Base-by-base conservation (phyloP, 208 protist species). In the Leishmania lainsoni region DNA sequence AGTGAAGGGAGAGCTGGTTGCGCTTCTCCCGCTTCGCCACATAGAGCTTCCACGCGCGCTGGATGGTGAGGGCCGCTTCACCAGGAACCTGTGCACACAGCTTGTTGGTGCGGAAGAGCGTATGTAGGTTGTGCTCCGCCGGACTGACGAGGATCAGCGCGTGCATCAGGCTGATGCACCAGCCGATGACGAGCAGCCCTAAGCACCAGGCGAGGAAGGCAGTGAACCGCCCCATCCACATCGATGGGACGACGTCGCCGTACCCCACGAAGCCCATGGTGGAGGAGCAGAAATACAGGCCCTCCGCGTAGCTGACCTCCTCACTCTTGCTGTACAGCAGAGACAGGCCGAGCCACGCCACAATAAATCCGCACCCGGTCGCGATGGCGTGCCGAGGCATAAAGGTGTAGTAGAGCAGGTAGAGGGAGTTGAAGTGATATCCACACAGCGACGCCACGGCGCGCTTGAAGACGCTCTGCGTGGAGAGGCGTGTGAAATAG, bases 41-140 rank as follows among this genome's bases (percentile, higher is more conserved):
- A 80, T 91, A 86, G 49, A 94, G 80, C 78, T 86, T 89, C 87
- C 89, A 96, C 26, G 89, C 80, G 5, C 91, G 90, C 78, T 96
- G 92, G 71, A 96, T 91, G 49, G 86, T 87, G 59, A 84, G 83
- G 29, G 91, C 91, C 12, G 92, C 91, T 77, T 92, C 88, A 39
- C 78, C 75, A 8, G 92, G 92, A 42, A 94, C 39, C n/a, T 65
- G 52, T 35, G 70, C 88, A 56, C 89, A 93, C 52, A 92, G 79
- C 80, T 90, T 86, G 81, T 95, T 95, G 29, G 85, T 87, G 61
- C 81, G 81, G 79, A 95, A 93, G 63, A 95, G 87, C 14, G 83
- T 90, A 80, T 92, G 83, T 73, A 93, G 61, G 74, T 93, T 91
- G 66, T 83, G 86, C 86, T 92, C 90, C 0, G 92, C 80, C 8